Conservation (phyloP, 2,329 filamentous ascomycete genomes). For the Colletotrichum sp. region DNA sequence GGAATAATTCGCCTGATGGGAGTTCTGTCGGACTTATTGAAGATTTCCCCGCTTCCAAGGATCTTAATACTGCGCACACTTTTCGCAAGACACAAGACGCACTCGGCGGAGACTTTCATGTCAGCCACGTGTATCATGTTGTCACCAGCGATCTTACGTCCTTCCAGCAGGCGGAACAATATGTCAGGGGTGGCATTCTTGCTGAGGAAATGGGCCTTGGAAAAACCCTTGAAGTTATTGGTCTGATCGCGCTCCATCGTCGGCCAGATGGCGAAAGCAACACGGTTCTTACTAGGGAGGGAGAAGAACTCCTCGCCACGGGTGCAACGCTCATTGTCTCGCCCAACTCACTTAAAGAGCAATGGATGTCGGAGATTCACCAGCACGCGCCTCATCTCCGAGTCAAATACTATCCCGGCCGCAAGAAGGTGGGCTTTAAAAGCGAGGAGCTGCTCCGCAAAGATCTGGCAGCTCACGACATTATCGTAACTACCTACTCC, state of each 20-base stretch:
- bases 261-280: conserved; percentile 31
- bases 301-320: conserved; percentile 49
- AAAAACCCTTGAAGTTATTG: conserved; percentile 79
- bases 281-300: conserved; percentile 39
- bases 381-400: conserved; percentile 62
- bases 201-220: conserved; percentile 86
- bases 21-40: conserved; percentile 24
- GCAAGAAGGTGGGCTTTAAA: conserved; percentile 37
- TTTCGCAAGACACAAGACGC: background rate
- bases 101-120: conserved; percentile 43
- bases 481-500: conserved; percentile 69
- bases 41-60: background rate
- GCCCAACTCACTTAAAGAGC: conserved; percentile 59
- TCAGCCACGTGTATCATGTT: conserved; percentile 69
- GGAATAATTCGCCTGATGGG: conserved; percentile 31
- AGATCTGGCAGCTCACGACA: conserved; percentile 55
- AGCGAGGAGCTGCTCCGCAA: conserved; percentile 45
- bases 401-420: conserved; percentile 62
- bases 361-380: conserved; percentile 66
- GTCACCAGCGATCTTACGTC: conserved; percentile 53
- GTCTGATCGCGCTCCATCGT: conserved; percentile 69
- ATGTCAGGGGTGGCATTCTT: conserved; percentile 66
- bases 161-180: conserved; percentile 47
- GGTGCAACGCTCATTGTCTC: conserved; percentile 67
- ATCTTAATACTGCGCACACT: conserved; percentile 6